These are phyloP conservation scores for Scheffersomyces spartinae DNA, from an alignment of 805 yeast genomes.

Conservation along the genomic window DNA sequence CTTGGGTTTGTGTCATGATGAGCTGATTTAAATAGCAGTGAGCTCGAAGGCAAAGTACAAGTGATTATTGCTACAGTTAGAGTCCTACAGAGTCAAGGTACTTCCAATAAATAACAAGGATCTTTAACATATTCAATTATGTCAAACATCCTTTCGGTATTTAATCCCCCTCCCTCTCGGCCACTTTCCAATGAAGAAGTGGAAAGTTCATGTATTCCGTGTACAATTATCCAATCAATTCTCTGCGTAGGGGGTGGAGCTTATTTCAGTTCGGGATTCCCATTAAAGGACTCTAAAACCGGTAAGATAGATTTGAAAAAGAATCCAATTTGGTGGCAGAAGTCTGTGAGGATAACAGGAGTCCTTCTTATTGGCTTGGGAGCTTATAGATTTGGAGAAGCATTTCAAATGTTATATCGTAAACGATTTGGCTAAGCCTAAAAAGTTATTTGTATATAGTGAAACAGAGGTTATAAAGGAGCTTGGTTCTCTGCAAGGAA, in stretches of 20 bases:
- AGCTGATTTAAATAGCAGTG: too few species aligned
- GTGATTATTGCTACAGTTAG: too few species aligned
- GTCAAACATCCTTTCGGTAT: constrained; percentile 24
- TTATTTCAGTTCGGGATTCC: constrained; percentile 15
- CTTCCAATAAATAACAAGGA: too few species aligned
- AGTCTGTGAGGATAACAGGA: constrained; percentile 20
- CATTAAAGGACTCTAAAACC: constrained; percentile 17
- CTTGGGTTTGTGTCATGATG: too few species aligned
- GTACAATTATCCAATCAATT: constrained; percentile 25
- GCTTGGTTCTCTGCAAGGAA: too few species aligned
- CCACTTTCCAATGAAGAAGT: constrained; percentile 9
- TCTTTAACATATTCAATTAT: constrained; percentile 2
- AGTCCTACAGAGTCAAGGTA: too few species aligned
- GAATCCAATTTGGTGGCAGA: constrained; percentile 31
- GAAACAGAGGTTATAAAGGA: constrained; percentile 6
- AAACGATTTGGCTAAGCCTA: constrained; percentile 1
- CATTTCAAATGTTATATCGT: constrained; percentile 11
- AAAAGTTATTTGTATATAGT: not conserved
- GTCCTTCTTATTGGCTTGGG: constrained; percentile 24
- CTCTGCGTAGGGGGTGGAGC: constrained; percentile 22
- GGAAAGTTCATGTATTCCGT: constrained; percentile 22
- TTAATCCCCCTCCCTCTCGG: constrained; percentile 23
- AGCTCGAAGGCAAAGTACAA: too few species aligned
- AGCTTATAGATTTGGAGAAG: constrained; percentile 22
- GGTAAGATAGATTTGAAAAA: constrained; percentile 20